Conservation (phyloP, 1,284 basidiomycete genomes). For the Trichosporon ovoides region DNA sequence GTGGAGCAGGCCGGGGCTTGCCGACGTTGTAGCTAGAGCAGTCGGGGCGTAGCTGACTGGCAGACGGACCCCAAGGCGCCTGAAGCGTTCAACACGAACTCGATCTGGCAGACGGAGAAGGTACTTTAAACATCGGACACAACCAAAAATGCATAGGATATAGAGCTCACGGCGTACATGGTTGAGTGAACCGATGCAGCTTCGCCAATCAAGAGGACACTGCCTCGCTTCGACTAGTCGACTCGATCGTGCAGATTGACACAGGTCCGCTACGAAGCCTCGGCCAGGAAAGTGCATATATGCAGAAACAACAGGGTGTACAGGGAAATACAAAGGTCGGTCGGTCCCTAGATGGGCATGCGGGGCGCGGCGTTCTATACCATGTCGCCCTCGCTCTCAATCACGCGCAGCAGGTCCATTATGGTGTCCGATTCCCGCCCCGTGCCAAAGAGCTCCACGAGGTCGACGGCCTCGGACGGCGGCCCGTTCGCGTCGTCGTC, state of each 20-base stretch:
- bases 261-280: too few species aligned
- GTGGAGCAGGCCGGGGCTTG: too few species aligned
- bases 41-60: not conserved
- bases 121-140: constrained; percentile 8
- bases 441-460: constrained; percentile 17
- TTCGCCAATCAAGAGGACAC: too few species aligned
- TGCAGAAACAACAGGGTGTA: constrained; percentile 1
- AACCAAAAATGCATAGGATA: constrained; percentile 20
- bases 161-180: constrained; percentile 1
- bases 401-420: constrained; percentile 15
- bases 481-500: constrained; percentile 10
- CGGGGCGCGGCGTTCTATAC: not conserved
- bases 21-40: too few species aligned
- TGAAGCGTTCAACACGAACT: constrained; percentile 68
- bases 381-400: constrained; percentile 14
- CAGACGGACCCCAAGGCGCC: constrained; percentile 71
- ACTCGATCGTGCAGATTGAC: too few species aligned
- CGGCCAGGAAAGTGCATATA: not conserved
- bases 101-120: constrained; percentile 66
- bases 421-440: constrained; percentile 16
- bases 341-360: not conserved
- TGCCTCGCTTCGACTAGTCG: too few species aligned
- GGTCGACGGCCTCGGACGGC: constrained; percentile 2
- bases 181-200: too few species aligned
- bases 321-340: not conserved